Conservation (phyloP, 345 rosid genomes). For the Mallotus nudiflorus region DNA sequence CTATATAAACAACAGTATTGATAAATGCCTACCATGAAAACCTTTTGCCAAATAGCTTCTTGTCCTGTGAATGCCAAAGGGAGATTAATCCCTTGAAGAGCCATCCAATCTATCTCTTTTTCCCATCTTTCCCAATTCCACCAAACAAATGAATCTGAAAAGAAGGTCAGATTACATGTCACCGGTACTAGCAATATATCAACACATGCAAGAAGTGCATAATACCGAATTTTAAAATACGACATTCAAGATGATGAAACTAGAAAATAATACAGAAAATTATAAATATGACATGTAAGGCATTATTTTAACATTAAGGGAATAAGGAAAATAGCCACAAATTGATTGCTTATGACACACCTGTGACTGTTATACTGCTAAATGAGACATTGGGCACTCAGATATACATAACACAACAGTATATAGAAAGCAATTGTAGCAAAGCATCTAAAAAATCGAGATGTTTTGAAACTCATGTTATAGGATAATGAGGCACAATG, state of each 20-base stretch:
- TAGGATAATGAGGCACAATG: not conserved
- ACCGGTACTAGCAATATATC: slow-evolving; percentile 2
- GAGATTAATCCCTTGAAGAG: slow-evolving; percentile 91
- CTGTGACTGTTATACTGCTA: not conserved
- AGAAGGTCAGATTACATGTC: slow-evolving; percentile 16
- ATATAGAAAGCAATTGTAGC: not conserved
- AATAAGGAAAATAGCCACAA: not conserved
- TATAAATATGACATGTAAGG: not conserved
- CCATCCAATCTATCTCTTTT: slow-evolving; percentile 99
- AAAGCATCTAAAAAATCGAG: slow-evolving; percentile 3
- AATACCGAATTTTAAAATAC: not conserved
- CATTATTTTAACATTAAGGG: not conserved
- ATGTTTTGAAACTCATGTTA: not conserved
- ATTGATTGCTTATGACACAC: slow-evolving; percentile 1
- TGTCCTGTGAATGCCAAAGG: slow-evolving; percentile 96
- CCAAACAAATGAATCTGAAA: slow-evolving; percentile 88
- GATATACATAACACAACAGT: not conserved
- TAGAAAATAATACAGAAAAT: not conserved
- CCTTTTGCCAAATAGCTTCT: slow-evolving; percentile 92
- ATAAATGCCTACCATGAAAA: slow-evolving; percentile 61
- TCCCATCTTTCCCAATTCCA: slow-evolving; percentile 97
- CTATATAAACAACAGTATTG: not conserved
- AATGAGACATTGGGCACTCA: not conserved
- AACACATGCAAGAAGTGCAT: not conserved
- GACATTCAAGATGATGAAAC: not conserved